Evolutionary conservation across 805 yeast species (phyloP), one percentile per base, ranked within the genome.

Genomic region (Saturnispora quitensis): DNA sequence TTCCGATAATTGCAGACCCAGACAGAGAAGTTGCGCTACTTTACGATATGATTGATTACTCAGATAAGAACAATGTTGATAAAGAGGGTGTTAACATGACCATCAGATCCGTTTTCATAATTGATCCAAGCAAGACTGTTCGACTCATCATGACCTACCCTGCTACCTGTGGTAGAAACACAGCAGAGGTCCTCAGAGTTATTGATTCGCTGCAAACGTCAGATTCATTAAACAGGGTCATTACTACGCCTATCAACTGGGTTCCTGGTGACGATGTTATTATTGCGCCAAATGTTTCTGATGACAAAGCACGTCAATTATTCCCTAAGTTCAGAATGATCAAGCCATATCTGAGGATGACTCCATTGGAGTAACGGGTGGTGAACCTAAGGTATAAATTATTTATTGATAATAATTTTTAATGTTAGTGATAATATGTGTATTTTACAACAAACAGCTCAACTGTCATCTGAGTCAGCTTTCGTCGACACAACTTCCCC

Each of bases 131-230:
- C 52, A 81, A 82, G 68, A 80, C 74, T 58, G 73, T 83, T 53
- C 73, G 89, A 66, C 71, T 82, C 62, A 77, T 73, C 53, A 71
- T 84, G 66, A 70, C 86, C 24, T 84, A 83, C 66, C 89, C 89
- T 40, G 84, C 88, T 42, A 79, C 86, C 10, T 78, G 84, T 40
- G 89, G 89, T 56, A 75, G 89, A 72, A 83, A 83, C 74, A 80
- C 89, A 24, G 84, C 87, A 48, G 89, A 83, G 65, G 80, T 83
- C 40, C 73, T 84, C 63, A 72, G 89, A 67, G 84, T 79, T 44
- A 72, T 83, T 58, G 89, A 83, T 65, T 81, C 88, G 22, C 73
- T 84, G 61, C 88, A 83, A 66, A 72, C 76, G 53, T 76, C 82
- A 55, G 89, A 82, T 62, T 69, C 72, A 60, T 43, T 51, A 7